phyloP scores from a whole-genome alignment of 1,284 basidiomycete species.

The Ganoderma lingzhi region DNA sequence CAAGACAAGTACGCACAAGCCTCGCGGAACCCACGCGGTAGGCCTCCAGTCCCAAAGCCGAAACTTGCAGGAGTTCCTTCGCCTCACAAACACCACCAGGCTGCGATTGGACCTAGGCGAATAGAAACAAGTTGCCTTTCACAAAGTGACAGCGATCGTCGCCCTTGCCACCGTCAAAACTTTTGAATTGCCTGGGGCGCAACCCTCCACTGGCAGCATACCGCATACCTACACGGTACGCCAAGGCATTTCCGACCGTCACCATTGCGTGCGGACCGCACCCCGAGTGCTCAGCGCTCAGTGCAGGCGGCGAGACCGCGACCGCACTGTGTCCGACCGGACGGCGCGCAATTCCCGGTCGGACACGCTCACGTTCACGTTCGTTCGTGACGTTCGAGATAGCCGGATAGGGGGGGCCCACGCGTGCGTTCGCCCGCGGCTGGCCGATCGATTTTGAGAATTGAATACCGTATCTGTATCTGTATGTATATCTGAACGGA shows the following conservation, averaged over 20 bases:
- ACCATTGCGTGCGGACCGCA: neutral
- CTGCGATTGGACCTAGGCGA: neutral
- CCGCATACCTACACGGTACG: too few species aligned
- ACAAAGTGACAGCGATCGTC: too few species aligned
- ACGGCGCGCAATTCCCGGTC: conserved; percentile 2
- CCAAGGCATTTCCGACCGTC: neutral
- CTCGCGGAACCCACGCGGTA: neutral
- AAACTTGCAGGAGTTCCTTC: too few species aligned
- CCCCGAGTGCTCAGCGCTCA: too few species aligned
- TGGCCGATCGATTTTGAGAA: neutral
- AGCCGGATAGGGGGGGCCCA: neutral
- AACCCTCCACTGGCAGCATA: too few species aligned
- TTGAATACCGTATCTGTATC: neutral
- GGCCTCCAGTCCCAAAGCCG: too few species aligned
- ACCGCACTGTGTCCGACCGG: neutral
- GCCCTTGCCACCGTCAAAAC: neutral
- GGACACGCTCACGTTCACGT: neutral
- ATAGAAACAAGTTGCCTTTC: neutral
- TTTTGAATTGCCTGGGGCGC: neutral
- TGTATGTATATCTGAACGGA: too few species aligned
- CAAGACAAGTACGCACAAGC: too few species aligned
- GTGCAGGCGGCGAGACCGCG: too few species aligned
- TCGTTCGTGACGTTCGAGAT: neutral
- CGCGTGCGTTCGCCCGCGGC: neutral
- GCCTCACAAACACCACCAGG: neutral